Base-by-base conservation (phyloP, 495 filamentous ascomycete genomes). In the Penicillium malachiteum region DNA sequence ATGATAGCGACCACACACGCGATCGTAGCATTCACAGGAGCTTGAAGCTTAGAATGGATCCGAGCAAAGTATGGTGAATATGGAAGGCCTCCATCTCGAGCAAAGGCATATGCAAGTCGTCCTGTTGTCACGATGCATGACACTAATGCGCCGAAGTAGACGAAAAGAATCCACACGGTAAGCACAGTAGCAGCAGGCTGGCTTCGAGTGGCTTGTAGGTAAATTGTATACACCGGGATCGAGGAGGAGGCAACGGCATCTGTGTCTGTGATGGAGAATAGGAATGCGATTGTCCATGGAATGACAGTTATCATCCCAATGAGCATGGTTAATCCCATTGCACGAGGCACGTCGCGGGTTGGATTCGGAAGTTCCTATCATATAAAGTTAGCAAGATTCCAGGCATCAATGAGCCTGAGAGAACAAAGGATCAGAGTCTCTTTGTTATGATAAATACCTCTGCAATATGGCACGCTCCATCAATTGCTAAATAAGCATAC, bases 261-360 rank as follows among this genome's bases (percentile, higher is more conserved):
- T 17, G 68, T 54, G 43, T 71, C 65, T 12, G 47, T 66, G 11
- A 66, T 57, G 33, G 49, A 52, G 45, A 69, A 70, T 46, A 73
- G 62, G 16, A 71, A 55, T 3, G 61, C 58, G 12, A 72, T 52
- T 3, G 59, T 52, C 68, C 62, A 47, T 57, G 66, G 54, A 59
- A 68, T 14, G 56, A 55, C 67, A 6, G 62, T 65, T 5, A 60
- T 9, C 9, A 62, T 52, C 1, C 64, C 64, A 10, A 62, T 57
- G 5, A 54, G 18, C 40, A 70, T 58, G 9, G 60, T 57, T 9
- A 59, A 26, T 8, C 55, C 44, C 55, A 70, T 65, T 2, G 57
- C 58, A 11, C 41, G 49, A n/a, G 66, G 66, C 3, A 67, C 55
- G 47, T 57, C 56, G 6, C 48, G 43, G 8, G 59, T 54, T 3